Evolutionary conservation across 1,284 basidiomycete genomes (phyloP), one percentile per base, ranked within the genome.

Genomic region (Athelia psychrophila): DNA sequence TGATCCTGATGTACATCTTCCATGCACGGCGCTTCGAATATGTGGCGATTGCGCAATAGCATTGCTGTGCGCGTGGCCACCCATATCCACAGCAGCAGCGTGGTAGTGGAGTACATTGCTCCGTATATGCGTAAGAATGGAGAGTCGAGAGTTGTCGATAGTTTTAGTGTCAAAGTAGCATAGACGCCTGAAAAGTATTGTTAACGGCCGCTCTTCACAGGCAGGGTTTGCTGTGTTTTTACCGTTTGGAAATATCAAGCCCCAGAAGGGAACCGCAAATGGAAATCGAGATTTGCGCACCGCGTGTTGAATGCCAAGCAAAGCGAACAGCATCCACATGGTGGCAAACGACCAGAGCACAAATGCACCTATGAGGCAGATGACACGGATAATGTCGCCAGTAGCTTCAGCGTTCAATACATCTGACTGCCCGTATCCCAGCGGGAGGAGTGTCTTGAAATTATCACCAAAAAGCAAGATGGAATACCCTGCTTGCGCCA

Each of bases 171-270:
- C 2, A 85, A 72, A 33, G 83, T 83, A 1, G 84, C 81, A 51
- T 84, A 88, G 1, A 86, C 84, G 20, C 83, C 76, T 80, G 81
- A 30, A 16, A 54, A 44, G 52, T 42, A 5, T 36, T n/a, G 42
- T 48, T 6, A 15, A 12, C n/a, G 30, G 38, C n/a, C n/a, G n/a
- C n/a, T n/a, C n/a, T n/a, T n/a, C n/a, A n/a, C 25, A 49, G 32
- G 54, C 50, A 42, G 25, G 20, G n/a, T n/a, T n/a, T n/a, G n/a
- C n/a, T n/a, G n/a, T n/a, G n/a, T n/a, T n/a, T 78, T 33, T 56
- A 83, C 83, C 38, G 54, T 81, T 83, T 8, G 83, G 83, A 59
- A 85, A 85, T 54, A 84, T 77, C 40, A 79, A 66, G 5, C 80
- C 79, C 83, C 83, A 85, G 56, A 77, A 81, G 1, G 73, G 69